Evolutionary conservation across 73 alveolate genomes (phyloP).

Genomic region (Strombidium stylifer): DNA sequence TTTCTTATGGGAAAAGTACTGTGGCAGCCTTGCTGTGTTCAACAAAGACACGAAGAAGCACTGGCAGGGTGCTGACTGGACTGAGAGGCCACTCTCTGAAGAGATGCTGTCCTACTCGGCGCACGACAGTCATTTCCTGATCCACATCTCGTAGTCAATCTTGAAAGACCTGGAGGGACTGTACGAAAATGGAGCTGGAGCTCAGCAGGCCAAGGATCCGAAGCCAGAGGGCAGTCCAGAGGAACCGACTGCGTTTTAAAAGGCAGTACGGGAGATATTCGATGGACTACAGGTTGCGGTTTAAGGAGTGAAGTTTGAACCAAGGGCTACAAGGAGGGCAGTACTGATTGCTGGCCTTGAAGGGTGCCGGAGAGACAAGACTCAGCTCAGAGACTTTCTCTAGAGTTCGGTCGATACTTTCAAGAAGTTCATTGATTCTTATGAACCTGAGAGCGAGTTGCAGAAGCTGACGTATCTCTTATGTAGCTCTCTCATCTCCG

Average conservation of each 20-base stretch:
- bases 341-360: no score
- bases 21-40: conserved; percentile 61
- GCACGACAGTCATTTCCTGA: conserved; percentile 75
- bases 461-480: no score
- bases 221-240: conserved; percentile 15
- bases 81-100: conserved; percentile 71
- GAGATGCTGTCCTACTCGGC: conserved; percentile 80
- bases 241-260: neutral
- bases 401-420: no score
- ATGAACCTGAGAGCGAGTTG: no score
- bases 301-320: no score
- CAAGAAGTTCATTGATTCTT: no score
- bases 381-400: no score
- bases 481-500: no score
- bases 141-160: conserved; percentile 63
- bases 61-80: conserved; percentile 79
- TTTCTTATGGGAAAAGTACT: conserved; percentile 69
- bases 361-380: no score
- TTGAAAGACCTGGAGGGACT: conserved; percentile 37
- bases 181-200: conserved; percentile 20
- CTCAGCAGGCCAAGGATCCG: conserved; percentile 30
- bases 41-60: conserved; percentile 23
- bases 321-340: no score
- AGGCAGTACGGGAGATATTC: conserved; percentile 4
- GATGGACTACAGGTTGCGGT: conserved; percentile 12